Evolutionary conservation across 345 rosid genomes (phyloP).

Genomic region (Litchi chinensis): DNA sequence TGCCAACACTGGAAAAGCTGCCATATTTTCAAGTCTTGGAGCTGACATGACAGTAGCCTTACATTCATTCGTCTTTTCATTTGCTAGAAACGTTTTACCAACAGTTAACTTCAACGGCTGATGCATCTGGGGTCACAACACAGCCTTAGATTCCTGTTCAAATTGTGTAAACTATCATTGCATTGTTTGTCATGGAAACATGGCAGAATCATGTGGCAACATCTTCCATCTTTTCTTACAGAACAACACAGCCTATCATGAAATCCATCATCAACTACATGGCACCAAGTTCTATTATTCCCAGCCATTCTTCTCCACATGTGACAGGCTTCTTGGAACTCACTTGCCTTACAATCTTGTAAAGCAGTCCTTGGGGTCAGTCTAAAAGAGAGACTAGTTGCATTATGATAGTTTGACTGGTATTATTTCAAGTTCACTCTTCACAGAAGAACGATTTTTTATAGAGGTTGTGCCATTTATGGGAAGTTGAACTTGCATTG

Average conservation of each 20-base stretch:
- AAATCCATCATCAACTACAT: constrained; percentile 71
- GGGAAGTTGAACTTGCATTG: constrained; percentile 31
- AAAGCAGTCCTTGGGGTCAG: constrained; percentile 62
- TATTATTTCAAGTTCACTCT: constrained; percentile 22
- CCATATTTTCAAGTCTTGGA: too few relatives aligned
- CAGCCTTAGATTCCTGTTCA: constrained; percentile 59
- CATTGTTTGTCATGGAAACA: too few relatives aligned
- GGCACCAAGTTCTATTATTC: constrained; percentile 72
- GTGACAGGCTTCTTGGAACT: constrained; percentile 75
- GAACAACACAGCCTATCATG: constrained; percentile 73
- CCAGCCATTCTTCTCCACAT: constrained; percentile 75
- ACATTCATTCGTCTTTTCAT: too few relatives aligned
- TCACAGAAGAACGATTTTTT: constrained; percentile 14
- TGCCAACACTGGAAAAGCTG: too few relatives aligned
- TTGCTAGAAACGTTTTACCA: neutral
- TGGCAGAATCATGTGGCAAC: too few relatives aligned
- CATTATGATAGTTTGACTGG: constrained; percentile 7
- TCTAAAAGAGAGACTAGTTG: constrained; percentile 48
- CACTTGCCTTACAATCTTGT: constrained; percentile 57
- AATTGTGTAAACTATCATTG: constrained; percentile 48
- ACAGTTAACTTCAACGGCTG: constrained; percentile 54
- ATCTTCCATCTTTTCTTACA: too few relatives aligned
- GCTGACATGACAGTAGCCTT: too few relatives aligned
- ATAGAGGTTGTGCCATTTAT: constrained; percentile 23
- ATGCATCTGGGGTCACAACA: constrained; percentile 38